These are phyloP conservation scores for Geotrichum ghanense DNA, from an alignment of 805 yeast species.

Conservation along the genomic window DNA sequence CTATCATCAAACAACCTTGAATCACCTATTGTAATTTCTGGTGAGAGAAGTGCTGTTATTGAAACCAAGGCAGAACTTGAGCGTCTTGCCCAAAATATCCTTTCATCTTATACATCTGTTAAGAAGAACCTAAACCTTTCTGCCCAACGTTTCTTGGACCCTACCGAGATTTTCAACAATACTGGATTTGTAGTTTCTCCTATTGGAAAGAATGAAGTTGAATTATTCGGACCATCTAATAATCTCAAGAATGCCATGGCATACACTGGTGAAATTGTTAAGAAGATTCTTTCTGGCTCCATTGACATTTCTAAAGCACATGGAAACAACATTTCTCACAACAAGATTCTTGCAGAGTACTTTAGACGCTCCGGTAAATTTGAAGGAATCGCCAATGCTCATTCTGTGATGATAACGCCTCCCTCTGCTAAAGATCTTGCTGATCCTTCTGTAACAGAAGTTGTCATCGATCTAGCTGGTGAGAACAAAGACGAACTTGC, in stretches of 20 bases:
- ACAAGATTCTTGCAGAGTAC: constrained; percentile 58
- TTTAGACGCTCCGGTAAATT: constrained; percentile 29
- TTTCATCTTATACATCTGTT: constrained; percentile 36
- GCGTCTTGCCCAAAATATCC: constrained; percentile 33
- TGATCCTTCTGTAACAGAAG: constrained; percentile 30
- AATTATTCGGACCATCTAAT: constrained; percentile 48
- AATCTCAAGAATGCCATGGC: constrained; percentile 52
- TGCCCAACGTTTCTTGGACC: constrained; percentile 53
- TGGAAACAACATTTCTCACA: constrained; percentile 67
- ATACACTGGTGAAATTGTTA: constrained; percentile 48
- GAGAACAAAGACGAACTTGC: constrained; percentile 38
- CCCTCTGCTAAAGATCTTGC: constrained; percentile 38
- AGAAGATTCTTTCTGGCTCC: constrained; percentile 47
- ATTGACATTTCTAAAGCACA: constrained; percentile 86
- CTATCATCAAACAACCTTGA: constrained; percentile 8
- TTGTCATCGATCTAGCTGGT: constrained; percentile 54
- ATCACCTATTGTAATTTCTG: constrained; percentile 42
- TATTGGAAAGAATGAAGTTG: constrained; percentile 27
- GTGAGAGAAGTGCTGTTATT: constrained; percentile 58
- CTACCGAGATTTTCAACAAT: constrained; percentile 19
- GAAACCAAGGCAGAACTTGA: constrained; percentile 43
- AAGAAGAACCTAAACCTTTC: constrained; percentile 53
- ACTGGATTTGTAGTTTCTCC: constrained; percentile 32
- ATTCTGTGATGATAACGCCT: constrained; percentile 34
- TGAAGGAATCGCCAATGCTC: constrained; percentile 30